These are phyloP conservation scores for Nitzschia palea DNA, from an alignment of 108 stramenopile genomes.

Conservation along the genomic window DNA sequence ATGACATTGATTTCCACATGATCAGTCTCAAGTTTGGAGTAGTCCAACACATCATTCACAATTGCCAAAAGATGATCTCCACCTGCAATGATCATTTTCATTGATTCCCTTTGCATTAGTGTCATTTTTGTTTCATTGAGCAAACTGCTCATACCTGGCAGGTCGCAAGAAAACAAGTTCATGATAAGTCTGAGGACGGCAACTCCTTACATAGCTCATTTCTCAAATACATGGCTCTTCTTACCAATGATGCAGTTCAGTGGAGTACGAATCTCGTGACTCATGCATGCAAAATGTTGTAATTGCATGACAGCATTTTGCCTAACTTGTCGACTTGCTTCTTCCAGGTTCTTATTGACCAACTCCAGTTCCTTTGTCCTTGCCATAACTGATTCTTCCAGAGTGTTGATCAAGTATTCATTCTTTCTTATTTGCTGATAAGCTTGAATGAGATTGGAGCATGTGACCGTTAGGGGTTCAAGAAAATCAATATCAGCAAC, in stretches of 20 bases:
- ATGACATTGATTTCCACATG: constrained; percentile 20
- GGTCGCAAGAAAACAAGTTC: not conserved
- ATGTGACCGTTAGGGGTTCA: constrained; percentile 33
- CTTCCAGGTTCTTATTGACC: constrained; percentile 23
- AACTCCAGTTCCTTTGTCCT: constrained; percentile 25
- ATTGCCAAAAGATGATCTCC: constrained; percentile 22
- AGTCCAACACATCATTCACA: constrained; percentile 38
- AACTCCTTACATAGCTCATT: constrained; percentile 14
- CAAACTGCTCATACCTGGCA: constrained; percentile 15
- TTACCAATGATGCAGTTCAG: constrained; percentile 35
- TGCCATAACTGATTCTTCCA: constrained; percentile 28
- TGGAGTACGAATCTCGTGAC: constrained; percentile 36
- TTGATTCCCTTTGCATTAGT: constrained; percentile 15
- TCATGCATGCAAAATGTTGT: constrained; percentile 38
- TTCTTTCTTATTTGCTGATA: constrained; percentile 15
- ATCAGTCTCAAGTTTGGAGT: constrained; percentile 28
- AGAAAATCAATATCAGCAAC: constrained; percentile 26
- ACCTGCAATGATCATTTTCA: constrained; percentile 23
- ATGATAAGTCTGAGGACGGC: not conserved
- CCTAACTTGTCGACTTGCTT: constrained; percentile 15
- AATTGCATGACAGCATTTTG: constrained; percentile 18
- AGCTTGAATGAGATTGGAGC: constrained; percentile 35
- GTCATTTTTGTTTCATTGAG: constrained; percentile 12
- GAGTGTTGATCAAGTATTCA: constrained; percentile 18
- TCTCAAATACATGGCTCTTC: constrained; percentile 12